Evolutionary conservation across 345 rosid genomes (phyloP), one percentile per base, ranked within the genome.

Genomic region (Microcos paniculata): DNA sequence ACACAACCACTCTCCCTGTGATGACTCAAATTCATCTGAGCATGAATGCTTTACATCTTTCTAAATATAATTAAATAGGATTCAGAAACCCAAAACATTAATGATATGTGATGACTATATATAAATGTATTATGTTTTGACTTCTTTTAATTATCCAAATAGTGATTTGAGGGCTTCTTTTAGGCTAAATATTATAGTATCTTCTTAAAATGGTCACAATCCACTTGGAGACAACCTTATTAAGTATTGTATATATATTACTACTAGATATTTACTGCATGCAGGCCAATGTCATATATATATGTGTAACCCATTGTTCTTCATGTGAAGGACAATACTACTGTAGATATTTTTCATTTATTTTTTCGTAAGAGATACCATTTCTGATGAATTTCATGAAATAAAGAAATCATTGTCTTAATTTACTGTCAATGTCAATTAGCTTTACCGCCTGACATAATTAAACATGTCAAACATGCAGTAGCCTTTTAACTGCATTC

Each of bases 1-100:
- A 82, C 99, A 95, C 84, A 92, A 86, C 72, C 99, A 94, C 88
- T 79, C 90, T 73, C 98, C 97, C 4, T 90, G 88, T 56, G 94
- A 92, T 75, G 99, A 93, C 78, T 89, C 97, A 9, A 89, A 84
- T 82, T 87, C 94, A 19, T 91, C 97, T 8, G 96, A 92, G 38
- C 91, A 87, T 59, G 90, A 92, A 80, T 82, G 89, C 74, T 88
- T 92, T 81, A 71, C 90, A 70, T 84, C 94, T 18, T 94, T 91
- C 80, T 94, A 77, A 75, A 48, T 66, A 52, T n/a, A n/a, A n/a
- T n/a, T 4, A 31, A 16, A 16, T 35, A 71, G 62, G 75, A 59
- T 71, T 31, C 6, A 30, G 67, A 58, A 33, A 30, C 14, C 35
- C 42, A 73, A 45, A 61, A 46, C 46, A n/a, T 11, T 74, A 6